Base-by-base conservation (phyloP, 805 yeast species). In the Phaffomyces thermotolerans region DNA sequence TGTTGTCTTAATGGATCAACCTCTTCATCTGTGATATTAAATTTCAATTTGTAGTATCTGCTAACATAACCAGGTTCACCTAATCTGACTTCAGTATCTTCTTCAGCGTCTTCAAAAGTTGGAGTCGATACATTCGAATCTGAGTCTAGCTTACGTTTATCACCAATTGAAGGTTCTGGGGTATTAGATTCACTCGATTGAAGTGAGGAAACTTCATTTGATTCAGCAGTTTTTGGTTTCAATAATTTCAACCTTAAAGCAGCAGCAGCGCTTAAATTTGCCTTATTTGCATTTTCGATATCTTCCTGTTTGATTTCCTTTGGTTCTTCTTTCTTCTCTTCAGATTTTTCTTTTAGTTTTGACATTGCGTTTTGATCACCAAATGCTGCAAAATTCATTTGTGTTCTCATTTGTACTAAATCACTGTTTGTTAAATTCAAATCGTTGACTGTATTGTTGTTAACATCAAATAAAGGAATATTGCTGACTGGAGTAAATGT, bases 41-140 rank as follows among this genome's bases (percentile, higher is more conserved):
- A 88, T 63, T 93, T 93, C 34, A 74, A 68, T 46, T 72, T 67
- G 58, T 93, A 93, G 62, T 93, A 93, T 40, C 99, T 70, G 43
- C 75, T 78, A 41, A 76, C 76, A 63, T 86, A 93, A 0, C 99
- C 99, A 0, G 93, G 82, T 60, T 88, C 95, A 79, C 86, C 83
- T 49, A 87, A 64, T 52, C 79, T 76, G 30, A 90, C 81, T 22
- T 33, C 37, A 17, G 35, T 43, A 8, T 65, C 65, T 7, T 36
- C 40, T 15, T 36, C 35, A 23, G 9, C 23, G 17, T 33, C 20
- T n/a, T 56, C 52, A 4, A 64, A 39, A 1, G 4, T 13, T 30
- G 32, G 32, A 18, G 14, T 33, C 9, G 23, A 20, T 22, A 8
- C 15, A 12, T 8, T 20, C 2, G 13, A 17, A 40, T 53, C 15